Evolutionary conservation across 805 yeast species (phyloP).

Genomic region (Debaryomyces maramus): DNA sequence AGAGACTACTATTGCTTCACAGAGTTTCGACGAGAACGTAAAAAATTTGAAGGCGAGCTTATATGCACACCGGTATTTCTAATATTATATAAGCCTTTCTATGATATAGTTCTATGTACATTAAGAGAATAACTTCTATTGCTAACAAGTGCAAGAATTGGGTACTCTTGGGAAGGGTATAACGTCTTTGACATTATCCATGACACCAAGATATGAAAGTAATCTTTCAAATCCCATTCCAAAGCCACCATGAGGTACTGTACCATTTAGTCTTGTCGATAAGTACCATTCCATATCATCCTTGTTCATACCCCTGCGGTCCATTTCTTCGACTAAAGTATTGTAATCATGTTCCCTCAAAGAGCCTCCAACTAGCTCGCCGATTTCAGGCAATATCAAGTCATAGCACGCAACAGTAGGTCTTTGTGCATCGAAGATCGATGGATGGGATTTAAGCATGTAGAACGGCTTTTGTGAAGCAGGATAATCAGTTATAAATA

Average conservation of each 20-base stretch:
- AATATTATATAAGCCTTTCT: not conserved
- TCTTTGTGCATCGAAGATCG: constrained; percentile 23
- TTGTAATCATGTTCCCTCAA: constrained; percentile 73
- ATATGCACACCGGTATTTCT: not conserved
- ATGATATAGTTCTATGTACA: no score
- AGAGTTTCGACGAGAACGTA: not conserved
- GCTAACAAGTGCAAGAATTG: constrained; percentile 32
- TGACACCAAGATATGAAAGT: constrained; percentile 66
- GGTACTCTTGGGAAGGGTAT: constrained; percentile 84
- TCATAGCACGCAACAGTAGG: constrained; percentile 89
- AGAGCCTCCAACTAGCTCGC: constrained; percentile 94
- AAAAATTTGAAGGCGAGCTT: not conserved
- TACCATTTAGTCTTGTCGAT: constrained; percentile 69
- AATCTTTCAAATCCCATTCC: constrained; percentile 94
- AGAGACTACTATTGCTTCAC: not conserved
- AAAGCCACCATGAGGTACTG: constrained; percentile 94
- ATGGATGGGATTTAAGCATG: constrained; percentile 58
- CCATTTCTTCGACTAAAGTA: constrained; percentile 50
- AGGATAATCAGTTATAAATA: constrained; percentile 91
- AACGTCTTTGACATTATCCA: constrained; percentile 82
- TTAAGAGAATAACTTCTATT: not conserved
- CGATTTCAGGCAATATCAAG: constrained; percentile 83
- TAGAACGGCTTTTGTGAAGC: constrained; percentile 79
- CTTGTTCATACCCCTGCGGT: constrained; percentile 53
- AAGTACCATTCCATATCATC: constrained; percentile 78